Conservation (phyloP, 306 rosid species). For the Ormosia semicastrata region DNA sequence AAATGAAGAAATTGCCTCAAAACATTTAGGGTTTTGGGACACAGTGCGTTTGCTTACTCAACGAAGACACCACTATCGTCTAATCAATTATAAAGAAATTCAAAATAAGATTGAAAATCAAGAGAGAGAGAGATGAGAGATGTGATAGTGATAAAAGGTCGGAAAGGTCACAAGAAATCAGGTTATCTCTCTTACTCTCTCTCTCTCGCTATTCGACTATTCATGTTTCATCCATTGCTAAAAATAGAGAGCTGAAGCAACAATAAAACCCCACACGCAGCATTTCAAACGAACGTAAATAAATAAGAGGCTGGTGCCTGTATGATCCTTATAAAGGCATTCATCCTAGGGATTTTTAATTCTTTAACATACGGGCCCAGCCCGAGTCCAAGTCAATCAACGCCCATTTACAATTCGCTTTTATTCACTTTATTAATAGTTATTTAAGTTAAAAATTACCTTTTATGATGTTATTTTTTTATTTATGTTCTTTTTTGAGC, state of each 20-base stretch:
- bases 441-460: no score
- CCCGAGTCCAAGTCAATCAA: not conserved
- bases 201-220: not conserved
- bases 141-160: slow-evolving; percentile 50
- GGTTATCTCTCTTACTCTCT: slow-evolving; percentile 6
- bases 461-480: no score
- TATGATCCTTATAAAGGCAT: not conserved
- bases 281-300: no score
- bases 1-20: slow-evolving; percentile 75
- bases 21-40: slow-evolving; percentile 54
- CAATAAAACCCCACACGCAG: no score
- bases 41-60: slow-evolving; percentile 71
- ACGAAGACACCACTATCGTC: no score
- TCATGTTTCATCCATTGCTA: not conserved
- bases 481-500: no score
- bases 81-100: not conserved
- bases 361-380: not conserved
- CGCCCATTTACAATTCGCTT: not conserved
- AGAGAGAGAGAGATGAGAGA: not conserved
- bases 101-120: not conserved
- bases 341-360: no score
- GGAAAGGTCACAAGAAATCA: slow-evolving; percentile 34
- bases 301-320: not conserved
- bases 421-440: no score
- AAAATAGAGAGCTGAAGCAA: not conserved